Conservation (phyloP, 2,329 filamentous ascomycete species). For the Ophiostoma tasmaniense region DNA sequence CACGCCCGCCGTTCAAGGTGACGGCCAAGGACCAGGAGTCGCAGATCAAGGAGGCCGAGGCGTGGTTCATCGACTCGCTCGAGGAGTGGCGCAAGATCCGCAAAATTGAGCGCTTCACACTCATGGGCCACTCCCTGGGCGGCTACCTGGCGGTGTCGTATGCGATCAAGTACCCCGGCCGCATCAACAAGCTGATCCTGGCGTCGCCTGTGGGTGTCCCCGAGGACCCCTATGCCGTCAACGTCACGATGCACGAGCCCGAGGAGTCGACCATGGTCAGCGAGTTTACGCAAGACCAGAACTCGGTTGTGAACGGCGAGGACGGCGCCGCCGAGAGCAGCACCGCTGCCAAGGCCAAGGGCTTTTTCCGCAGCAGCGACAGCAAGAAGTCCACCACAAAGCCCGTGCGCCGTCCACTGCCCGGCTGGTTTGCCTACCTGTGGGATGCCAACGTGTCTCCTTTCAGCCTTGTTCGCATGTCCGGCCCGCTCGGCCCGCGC, state of each 20-base stretch:
- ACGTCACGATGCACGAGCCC: constrained; percentile 70
- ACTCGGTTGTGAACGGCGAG: constrained; percentile 34
- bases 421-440: constrained; percentile 82
- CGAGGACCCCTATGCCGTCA: constrained; percentile 84
- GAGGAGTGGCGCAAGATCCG: constrained; percentile 90
- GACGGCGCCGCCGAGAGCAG: not conserved
- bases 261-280: constrained; percentile 62
- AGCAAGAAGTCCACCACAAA: constrained; percentile 20
- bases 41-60: constrained; percentile 82
- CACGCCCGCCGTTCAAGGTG: constrained; percentile 74
- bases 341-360: constrained; percentile 23
- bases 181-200: constrained; percentile 89
- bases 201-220: constrained; percentile 92
- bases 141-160: constrained; percentile 95
- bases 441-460: constrained; percentile 98
- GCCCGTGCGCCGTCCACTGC: constrained; percentile 47
- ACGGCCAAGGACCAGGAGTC: constrained; percentile 72
- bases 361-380: constrained; percentile 27
- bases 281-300: constrained; percentile 72
- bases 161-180: constrained; percentile 90
- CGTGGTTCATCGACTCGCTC: constrained; percentile 90
- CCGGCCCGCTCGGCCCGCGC: constrained; percentile 81
- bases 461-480: constrained; percentile 80
- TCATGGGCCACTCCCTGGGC: constrained; percentile 86
- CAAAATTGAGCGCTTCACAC: constrained; percentile 86